Conservation (phyloP, 805 yeast species). For the Candida adriatica region DNA sequence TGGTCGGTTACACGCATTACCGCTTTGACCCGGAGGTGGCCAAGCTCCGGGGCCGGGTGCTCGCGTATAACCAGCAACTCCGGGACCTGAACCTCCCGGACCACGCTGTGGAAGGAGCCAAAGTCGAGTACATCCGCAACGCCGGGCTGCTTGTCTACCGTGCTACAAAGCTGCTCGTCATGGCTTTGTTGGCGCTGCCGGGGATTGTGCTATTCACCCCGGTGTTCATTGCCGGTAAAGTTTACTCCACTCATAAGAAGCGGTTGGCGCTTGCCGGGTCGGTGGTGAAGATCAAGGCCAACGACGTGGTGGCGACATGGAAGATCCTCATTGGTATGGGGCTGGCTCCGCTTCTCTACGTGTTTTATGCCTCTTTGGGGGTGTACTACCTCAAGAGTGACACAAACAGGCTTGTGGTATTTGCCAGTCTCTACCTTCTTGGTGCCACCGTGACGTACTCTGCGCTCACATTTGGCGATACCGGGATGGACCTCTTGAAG, state of each 20-base stretch:
- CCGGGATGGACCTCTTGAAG: slow-evolving; percentile 83
- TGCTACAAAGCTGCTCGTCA: slow-evolving; percentile 44
- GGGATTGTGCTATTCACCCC: slow-evolving; percentile 88
- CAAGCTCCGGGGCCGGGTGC: slow-evolving; percentile 53
- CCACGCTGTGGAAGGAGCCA: slow-evolving; percentile 44
- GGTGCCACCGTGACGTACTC: slow-evolving; percentile 76
- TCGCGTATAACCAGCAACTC: slow-evolving; percentile 61
- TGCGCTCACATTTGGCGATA: slow-evolving; percentile 89
- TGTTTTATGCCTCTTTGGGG: slow-evolving; percentile 67
- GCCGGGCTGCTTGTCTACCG: slow-evolving; percentile 51
- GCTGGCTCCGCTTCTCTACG: slow-evolving; percentile 79
- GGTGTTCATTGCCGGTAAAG: slow-evolving; percentile 72
- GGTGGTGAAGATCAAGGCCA: slow-evolving; percentile 84
- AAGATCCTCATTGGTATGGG: slow-evolving; percentile 86
- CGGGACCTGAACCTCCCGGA: slow-evolving; percentile 54
- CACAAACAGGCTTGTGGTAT: slow-evolving; percentile 25
- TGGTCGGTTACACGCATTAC: slow-evolving; percentile 72
- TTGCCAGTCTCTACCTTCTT: slow-evolving; percentile 46
- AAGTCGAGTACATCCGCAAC: slow-evolving; percentile 43
- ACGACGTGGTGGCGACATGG: slow-evolving; percentile 97
- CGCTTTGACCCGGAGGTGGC: slow-evolving; percentile 64
- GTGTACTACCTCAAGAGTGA: slow-evolving; percentile 28
- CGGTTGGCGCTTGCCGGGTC: slow-evolving; percentile 76
- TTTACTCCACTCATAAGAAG: slow-evolving; percentile 68
- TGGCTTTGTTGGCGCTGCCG: slow-evolving; percentile 68